phyloP scores from a whole-genome alignment of 352 stramenopile species.

The Blastocystis sp. region DNA sequence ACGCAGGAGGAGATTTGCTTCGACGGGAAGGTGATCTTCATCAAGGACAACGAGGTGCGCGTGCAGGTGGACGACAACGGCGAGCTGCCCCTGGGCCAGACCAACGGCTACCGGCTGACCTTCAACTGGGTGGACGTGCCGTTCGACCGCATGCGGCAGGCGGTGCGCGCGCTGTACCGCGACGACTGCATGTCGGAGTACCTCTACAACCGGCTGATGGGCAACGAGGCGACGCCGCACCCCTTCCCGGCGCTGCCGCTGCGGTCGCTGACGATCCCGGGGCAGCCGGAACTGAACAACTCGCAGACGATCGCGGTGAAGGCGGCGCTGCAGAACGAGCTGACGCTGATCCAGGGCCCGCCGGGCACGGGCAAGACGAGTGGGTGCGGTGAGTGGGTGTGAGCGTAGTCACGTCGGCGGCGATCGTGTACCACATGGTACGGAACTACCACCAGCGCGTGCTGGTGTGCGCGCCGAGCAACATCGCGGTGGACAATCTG shows the following conservation, averaged over 20 bases:
- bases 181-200: conserved; percentile 95
- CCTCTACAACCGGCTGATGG: conserved; percentile 97
- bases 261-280: conserved; percentile 81
- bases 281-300: conserved; percentile 92
- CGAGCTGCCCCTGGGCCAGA: conserved; percentile 83
- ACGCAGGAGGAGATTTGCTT: conserved; percentile 46
- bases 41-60: conserved; percentile 72
- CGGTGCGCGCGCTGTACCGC: conserved; percentile 95
- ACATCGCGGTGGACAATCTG: conserved; percentile 96
- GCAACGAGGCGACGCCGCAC: conserved; percentile 91
- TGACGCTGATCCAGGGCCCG: conserved; percentile 96
- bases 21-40: conserved; percentile 70
- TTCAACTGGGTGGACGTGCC: conserved; percentile 98
- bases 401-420: conserved; percentile 86
- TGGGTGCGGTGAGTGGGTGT: background rate
- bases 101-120: conserved; percentile 90
- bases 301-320: conserved; percentile 86
- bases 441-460: conserved; percentile 89
- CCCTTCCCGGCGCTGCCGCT: conserved; percentile 78
- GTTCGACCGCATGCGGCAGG: conserved; percentile 97
- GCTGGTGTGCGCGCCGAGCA: conserved; percentile 94
- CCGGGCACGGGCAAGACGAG: conserved; percentile 92
- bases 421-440: conserved; percentile 97
- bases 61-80: conserved; percentile 65
- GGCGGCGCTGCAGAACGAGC: conserved; percentile 88